phyloP scores from a whole-genome alignment of 2,329 filamentous ascomycete genomes.

The Colletotrichum navitas region DNA sequence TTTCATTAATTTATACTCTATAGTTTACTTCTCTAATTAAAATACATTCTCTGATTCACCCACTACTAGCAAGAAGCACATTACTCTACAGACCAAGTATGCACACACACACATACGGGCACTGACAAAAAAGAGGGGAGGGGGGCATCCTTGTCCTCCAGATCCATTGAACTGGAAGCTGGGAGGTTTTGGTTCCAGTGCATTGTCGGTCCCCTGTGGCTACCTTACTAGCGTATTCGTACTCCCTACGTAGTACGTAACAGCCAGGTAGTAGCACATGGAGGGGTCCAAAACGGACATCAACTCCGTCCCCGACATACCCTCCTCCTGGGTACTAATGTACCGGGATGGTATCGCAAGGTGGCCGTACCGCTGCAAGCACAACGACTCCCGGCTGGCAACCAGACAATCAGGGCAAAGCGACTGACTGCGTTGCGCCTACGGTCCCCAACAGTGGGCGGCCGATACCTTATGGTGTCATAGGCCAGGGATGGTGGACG shows the following conservation, averaged over 20 bases:
- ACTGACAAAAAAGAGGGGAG: slow-evolving; percentile 10
- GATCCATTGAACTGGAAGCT: slow-evolving; percentile 25
- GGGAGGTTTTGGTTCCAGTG: slow-evolving; percentile 13
- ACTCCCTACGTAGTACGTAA: background rate
- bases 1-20: no score
- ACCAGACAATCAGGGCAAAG: slow-evolving; percentile 23
- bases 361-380: no score
- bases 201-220: background rate
- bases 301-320: slow-evolving; percentile 16
- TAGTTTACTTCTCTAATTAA: no score
- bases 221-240: background rate
- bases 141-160: slow-evolving; percentile 13
- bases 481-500: slow-evolving; percentile 36
- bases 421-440: slow-evolving; percentile 24
- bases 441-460: slow-evolving; percentile 33
- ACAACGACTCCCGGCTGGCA: slow-evolving; percentile 29
- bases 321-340: background rate
- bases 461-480: slow-evolving; percentile 32
- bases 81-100: background rate
- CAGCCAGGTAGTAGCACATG: slow-evolving; percentile 7
- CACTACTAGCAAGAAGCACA: background rate
- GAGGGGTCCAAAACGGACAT: slow-evolving; percentile 30
- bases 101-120: no score
- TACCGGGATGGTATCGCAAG: no score
- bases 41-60: no score